These are phyloP conservation scores for Magnaporthiopsis rhizophila DNA, from an alignment of 2,329 filamentous ascomycete genomes.

Conservation along the genomic window DNA sequence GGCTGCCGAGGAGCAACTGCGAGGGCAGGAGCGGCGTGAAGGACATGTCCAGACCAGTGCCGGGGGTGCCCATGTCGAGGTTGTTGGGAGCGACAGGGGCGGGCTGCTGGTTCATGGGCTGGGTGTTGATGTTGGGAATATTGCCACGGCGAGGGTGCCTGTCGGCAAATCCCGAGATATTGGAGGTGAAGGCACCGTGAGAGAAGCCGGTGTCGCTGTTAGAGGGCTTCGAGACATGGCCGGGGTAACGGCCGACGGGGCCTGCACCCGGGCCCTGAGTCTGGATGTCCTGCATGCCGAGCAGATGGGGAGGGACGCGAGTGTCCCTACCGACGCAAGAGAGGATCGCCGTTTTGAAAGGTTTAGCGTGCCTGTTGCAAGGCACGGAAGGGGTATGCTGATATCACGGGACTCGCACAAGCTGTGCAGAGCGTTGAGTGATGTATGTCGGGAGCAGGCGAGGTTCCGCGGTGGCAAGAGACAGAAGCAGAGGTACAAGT, in stretches of 20 bases:
- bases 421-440: neutral
- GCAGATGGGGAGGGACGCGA: constrained; percentile 76
- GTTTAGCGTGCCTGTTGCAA: constrained; percentile 47
- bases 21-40: constrained; percentile 94
- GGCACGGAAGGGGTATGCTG: constrained; percentile 33
- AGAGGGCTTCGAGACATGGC: constrained; percentile 71
- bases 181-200: constrained; percentile 84
- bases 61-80: constrained; percentile 76
- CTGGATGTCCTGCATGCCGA: constrained; percentile 84
- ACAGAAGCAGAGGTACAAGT: too few relatives aligned
- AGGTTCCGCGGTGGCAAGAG: neutral
- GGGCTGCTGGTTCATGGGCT: constrained; percentile 42
- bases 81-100: constrained; percentile 38
- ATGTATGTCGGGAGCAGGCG: neutral
- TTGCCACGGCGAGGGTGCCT: constrained; percentile 77
- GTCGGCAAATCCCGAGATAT: constrained; percentile 77
- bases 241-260: constrained; percentile 53
- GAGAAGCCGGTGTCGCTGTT: constrained; percentile 85
- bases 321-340: constrained; percentile 73
- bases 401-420: neutral
- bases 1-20: constrained; percentile 87
- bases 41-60: constrained; percentile 93
- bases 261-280: constrained; percentile 44
- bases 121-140: constrained; percentile 89
- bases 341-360: constrained; percentile 73